Conservation (phyloP, 345 rosid genomes). For the Populus alba region DNA sequence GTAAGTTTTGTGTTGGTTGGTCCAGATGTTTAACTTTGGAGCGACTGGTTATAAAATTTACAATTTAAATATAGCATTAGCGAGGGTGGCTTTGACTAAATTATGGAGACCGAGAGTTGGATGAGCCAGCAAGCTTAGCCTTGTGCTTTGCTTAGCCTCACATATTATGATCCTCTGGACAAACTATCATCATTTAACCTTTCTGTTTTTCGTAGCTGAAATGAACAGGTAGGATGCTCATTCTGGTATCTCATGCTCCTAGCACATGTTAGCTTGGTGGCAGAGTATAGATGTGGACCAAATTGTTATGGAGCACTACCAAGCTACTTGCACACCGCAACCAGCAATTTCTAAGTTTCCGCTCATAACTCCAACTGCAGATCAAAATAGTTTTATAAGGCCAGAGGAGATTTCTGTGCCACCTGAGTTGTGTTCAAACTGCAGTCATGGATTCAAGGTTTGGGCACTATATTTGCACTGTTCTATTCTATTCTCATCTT, state of each 20-base stretch:
- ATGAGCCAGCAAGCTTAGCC: too few species aligned
- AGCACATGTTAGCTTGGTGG: conserved; percentile 21
- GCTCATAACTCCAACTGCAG: conserved; percentile 48
- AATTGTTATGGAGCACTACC: conserved; percentile 82
- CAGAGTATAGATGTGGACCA: conserved; percentile 93
- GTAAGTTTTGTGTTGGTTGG: too few species aligned
- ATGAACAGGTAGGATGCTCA: conserved; percentile 1
- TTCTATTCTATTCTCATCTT: conserved; percentile 21
- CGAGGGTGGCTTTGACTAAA: too few species aligned
- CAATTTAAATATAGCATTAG: too few species aligned
- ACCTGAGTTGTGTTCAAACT: conserved; percentile 60
- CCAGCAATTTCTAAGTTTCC: conserved; percentile 57
- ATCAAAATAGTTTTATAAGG: conserved; percentile 34
- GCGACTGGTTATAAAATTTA: too few species aligned
- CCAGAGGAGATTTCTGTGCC: conserved; percentile 53
- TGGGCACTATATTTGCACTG: conserved; percentile 13
- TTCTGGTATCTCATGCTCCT: conserved; percentile 14
- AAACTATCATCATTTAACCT: too few species aligned
- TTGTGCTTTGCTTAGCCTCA: too few species aligned
- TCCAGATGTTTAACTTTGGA: too few species aligned
- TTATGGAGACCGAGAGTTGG: too few species aligned
- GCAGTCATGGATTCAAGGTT: conserved; percentile 82
- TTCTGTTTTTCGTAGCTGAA: background rate
- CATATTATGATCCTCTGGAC: too few species aligned
- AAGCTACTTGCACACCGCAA: conserved; percentile 69